These are phyloP conservation scores for Solanum bulbocastanum DNA, from an alignment of 257 asterid species.

Conservation along the genomic window DNA sequence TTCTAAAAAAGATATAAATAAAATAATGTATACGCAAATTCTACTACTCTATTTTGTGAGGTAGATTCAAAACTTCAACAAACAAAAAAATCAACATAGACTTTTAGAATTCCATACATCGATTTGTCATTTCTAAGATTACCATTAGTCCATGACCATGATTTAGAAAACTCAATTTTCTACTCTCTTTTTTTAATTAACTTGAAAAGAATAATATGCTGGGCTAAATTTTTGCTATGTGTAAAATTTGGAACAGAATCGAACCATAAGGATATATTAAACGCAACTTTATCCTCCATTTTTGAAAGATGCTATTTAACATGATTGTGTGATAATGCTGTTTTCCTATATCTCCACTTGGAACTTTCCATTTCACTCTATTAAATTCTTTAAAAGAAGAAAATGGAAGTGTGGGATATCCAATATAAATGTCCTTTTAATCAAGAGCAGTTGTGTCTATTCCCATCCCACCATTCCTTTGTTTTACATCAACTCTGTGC, in stretches of 20 bases:
- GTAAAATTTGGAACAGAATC: too few relatives aligned
- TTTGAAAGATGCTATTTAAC: background rate
- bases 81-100: background rate
- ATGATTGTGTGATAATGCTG: background rate
- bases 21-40: fast-evolving
- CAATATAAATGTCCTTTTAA: background rate
- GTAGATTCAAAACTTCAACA: background rate
- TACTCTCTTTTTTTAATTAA: background rate
- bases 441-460: background rate
- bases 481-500: background rate
- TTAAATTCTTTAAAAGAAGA: background rate
- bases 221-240: too few relatives aligned
- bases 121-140: background rate
- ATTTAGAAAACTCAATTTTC: background rate
- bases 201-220: background rate
- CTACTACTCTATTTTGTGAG: background rate
- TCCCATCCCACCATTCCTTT: background rate
- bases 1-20: fast-evolving
- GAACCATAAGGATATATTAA: background rate
- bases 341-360: background rate
- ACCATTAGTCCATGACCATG: background rate
- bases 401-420: background rate
- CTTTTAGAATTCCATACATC: background rate
- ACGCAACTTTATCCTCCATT: background rate
- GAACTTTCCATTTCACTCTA: background rate